Percentiles rank a stretch among this genome's conserved stretches.
These are phyloP conservation scores for Saturnispora silvae DNA, from an alignment of 805 yeast genomes.

Conservation along the genomic window DNA sequence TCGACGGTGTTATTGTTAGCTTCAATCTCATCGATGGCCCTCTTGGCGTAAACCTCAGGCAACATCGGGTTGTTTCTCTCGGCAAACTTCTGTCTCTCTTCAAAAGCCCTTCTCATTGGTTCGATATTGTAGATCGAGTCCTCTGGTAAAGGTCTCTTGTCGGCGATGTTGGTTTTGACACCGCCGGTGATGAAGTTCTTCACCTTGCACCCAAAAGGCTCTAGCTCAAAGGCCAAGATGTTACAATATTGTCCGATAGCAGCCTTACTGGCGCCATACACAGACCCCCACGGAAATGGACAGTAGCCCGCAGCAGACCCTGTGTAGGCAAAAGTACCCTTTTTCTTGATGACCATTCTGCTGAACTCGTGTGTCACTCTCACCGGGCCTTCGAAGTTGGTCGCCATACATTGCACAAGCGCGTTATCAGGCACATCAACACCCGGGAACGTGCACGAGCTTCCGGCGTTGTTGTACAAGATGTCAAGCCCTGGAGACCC, in stretches of 20 bases:
- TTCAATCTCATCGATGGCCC: slow-evolving; percentile 42
- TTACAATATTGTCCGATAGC: slow-evolving; percentile 67
- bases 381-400: slow-evolving; percentile 63
- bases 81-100: slow-evolving; percentile 48
- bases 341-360: slow-evolving; percentile 36
- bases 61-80: slow-evolving; percentile 46
- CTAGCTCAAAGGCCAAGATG: slow-evolving; percentile 52
- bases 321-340: slow-evolving; percentile 64
- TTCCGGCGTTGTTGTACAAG: slow-evolving; percentile 57
- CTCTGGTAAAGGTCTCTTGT: slow-evolving; percentile 48
- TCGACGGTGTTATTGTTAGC: slow-evolving; percentile 33
- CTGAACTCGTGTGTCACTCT: slow-evolving; percentile 49
- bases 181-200: slow-evolving; percentile 68
- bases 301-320: slow-evolving; percentile 60
- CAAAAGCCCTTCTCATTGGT: slow-evolving; percentile 40
- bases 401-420: slow-evolving; percentile 42
- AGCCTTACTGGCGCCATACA: slow-evolving; percentile 62
- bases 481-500: slow-evolving; percentile 36
- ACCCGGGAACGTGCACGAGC: slow-evolving; percentile 58
- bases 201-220: slow-evolving; percentile 63
- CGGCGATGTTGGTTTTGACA: slow-evolving; percentile 61
- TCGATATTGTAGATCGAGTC: slow-evolving; percentile 42
- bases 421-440: slow-evolving; percentile 46
- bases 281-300: slow-evolving; percentile 61
- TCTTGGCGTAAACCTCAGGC: slow-evolving; percentile 45